Evolutionary conservation across 2,329 filamentous ascomycete species (phyloP), one percentile per base, ranked within the genome.

Genomic region (Stagonosporopsis cucurbitacearum): DNA sequence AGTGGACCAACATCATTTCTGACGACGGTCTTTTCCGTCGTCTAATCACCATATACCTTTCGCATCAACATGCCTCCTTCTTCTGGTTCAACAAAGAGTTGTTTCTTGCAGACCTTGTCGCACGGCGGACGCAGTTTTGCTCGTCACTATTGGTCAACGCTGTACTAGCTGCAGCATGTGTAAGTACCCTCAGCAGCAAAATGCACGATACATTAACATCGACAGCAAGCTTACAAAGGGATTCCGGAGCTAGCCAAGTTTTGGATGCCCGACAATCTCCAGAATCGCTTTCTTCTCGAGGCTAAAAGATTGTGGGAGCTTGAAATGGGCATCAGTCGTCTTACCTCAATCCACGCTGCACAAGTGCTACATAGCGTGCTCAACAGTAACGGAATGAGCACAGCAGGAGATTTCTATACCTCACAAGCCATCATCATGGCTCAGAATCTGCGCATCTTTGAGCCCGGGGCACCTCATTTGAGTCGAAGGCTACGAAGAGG

Each of bases 221-320:
- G 5, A 3, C 39, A 58, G 56, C 50, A 58, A 54, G 50, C 41
- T 13, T 43, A 19, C 11, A 50, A 32, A 57, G 63, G 41, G 19
- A 61, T 36, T 35, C 36, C 40, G 43, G 26, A 44, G 17, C 52
- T 25, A 12, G 37, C 41, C 17, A 50, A 58, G 12, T 59, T 59
- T 23, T 65, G 62, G 60, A 53, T 60, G 36, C 59, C 62, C 13
- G 40, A 59, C 6, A 62, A 55, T 40, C 51, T 66, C 12, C 50
- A 51, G 9, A 63, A 59, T 23, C 53, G 54, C 15, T 66, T 68
- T 23, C 50, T 65, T 9, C 59, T 63, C 13, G 64, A 68, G 54
- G 62, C 65, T 19, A 66, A 58, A 39, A 45, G 62, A 22, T 39
- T 66, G 1, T 68, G 65, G 65, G 65, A 68, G 19, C 15, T 64